These are phyloP conservation scores for Lachnellula suecica DNA, from an alignment of 2,329 filamentous ascomycete genomes.

Conservation along the genomic window DNA sequence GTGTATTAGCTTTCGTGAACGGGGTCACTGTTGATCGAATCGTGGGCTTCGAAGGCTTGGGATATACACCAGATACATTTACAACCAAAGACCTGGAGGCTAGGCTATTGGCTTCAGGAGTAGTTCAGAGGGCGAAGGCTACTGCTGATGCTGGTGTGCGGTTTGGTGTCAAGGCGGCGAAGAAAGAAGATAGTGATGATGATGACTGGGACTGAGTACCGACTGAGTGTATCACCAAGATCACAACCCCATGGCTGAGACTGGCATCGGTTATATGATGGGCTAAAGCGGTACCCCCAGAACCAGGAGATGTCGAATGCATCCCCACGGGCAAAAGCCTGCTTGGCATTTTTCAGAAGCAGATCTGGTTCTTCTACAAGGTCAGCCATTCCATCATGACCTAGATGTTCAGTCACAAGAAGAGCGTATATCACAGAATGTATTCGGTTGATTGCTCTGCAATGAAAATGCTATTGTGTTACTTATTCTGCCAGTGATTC, in stretches of 20 bases:
- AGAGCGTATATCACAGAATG: not conserved
- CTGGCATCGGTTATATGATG: not conserved
- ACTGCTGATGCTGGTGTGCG: slow-evolving; percentile 40
- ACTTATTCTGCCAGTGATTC: not conserved
- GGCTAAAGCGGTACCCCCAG: not conserved
- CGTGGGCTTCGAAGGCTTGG: slow-evolving; percentile 58
- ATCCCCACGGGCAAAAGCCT: too few species aligned
- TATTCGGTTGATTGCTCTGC: not conserved
- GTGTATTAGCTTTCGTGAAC: slow-evolving; percentile 56
- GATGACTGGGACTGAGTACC: slow-evolving; percentile 44
- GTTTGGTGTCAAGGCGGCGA: slow-evolving; percentile 32
- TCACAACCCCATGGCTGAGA: not conserved
- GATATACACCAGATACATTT: slow-evolving; percentile 50
- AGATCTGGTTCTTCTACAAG: not conserved
- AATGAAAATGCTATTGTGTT: not conserved
- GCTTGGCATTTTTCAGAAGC: too few species aligned
- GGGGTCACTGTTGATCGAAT: slow-evolving; percentile 55
- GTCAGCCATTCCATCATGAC: not conserved
- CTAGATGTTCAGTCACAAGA: not conserved
- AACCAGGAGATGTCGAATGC: too few species aligned
- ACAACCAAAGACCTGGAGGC: slow-evolving; percentile 53
- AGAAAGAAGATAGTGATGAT: slow-evolving; percentile 42
- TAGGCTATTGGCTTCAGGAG: slow-evolving; percentile 48
- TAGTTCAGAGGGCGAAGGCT: slow-evolving; percentile 51
- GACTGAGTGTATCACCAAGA: not conserved